Conservation (phyloP, 345 rosid genomes). For the Brassica napus region DNA sequence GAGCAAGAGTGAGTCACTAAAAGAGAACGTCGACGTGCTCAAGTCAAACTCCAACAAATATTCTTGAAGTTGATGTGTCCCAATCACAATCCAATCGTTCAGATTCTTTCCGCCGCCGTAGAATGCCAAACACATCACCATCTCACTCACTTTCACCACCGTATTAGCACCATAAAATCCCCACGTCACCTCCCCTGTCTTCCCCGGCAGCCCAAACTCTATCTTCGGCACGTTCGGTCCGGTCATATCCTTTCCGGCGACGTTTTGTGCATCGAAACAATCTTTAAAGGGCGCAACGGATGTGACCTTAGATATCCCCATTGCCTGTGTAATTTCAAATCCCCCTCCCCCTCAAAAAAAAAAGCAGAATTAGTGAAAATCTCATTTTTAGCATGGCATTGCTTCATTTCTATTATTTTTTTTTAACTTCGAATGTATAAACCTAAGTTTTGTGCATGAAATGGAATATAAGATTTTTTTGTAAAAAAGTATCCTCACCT, state of each 20-base stretch:
- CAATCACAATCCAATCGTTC: background rate
- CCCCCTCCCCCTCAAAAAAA: background rate
- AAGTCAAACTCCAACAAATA: constrained; percentile 32
- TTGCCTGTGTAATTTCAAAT: no score
- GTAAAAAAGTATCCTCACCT: background rate
- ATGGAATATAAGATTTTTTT: background rate
- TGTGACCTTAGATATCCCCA: background rate
- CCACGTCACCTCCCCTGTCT: constrained; percentile 19
- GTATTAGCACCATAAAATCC: constrained; percentile 17
- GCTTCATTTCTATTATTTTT: background rate
- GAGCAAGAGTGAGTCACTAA: constrained; percentile 37
- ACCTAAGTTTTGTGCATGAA: background rate
- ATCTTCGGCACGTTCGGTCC: constrained; percentile 20
- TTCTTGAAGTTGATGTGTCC: constrained; percentile 36
- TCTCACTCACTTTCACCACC: constrained; percentile 9
- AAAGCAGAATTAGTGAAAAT: background rate
- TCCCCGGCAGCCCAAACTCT: constrained; percentile 23
- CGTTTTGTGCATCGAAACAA: constrained; percentile 7
- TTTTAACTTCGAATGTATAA: background rate
- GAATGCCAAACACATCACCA: constrained; percentile 36
- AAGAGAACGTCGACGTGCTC: constrained; percentile 8
- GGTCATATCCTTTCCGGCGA: background rate
- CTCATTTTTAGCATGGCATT: background rate
- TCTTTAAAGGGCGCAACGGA: constrained; percentile 13
- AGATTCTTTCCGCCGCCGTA: constrained; percentile 16